These are phyloP conservation scores for Alopecurus myosuroides DNA, from an alignment of 176 grass and related monocot species.

Conservation along the genomic window DNA sequence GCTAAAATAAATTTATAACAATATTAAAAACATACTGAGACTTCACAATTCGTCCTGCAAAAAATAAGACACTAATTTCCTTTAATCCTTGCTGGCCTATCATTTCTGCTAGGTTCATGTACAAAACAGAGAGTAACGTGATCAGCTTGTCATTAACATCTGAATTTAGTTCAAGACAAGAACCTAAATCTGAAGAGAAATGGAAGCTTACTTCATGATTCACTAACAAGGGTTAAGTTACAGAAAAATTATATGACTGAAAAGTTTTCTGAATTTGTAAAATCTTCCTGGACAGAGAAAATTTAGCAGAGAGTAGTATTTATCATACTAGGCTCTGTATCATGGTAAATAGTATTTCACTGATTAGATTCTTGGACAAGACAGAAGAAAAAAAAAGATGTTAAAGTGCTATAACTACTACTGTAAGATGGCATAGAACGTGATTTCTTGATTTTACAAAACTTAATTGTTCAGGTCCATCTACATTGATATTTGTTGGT, in stretches of 20 bases:
- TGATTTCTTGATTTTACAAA: background rate
- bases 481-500: background rate
- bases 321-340: background rate
- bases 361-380: background rate
- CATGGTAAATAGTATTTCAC: background rate
- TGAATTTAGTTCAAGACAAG: background rate
- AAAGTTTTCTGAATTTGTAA: background rate
- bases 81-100: too few species aligned
- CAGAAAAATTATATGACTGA: background rate
- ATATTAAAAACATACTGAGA: background rate
- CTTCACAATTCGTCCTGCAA: background rate
- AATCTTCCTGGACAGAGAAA: background rate
- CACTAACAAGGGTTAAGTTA: background rate
- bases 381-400: background rate
- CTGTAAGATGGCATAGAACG: background rate
- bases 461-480: background rate
- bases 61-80: too few species aligned
- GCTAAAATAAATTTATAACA: background rate
- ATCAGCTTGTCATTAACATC: background rate
- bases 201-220: background rate
- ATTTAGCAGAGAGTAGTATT: background rate
- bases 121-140: background rate
- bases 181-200: background rate
- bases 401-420: background rate
- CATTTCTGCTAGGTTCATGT: background rate